These are phyloP conservation scores for Tulasnella sp. DNA, from an alignment of 768 basidiomycete genomes.

Conservation along the genomic window DNA sequence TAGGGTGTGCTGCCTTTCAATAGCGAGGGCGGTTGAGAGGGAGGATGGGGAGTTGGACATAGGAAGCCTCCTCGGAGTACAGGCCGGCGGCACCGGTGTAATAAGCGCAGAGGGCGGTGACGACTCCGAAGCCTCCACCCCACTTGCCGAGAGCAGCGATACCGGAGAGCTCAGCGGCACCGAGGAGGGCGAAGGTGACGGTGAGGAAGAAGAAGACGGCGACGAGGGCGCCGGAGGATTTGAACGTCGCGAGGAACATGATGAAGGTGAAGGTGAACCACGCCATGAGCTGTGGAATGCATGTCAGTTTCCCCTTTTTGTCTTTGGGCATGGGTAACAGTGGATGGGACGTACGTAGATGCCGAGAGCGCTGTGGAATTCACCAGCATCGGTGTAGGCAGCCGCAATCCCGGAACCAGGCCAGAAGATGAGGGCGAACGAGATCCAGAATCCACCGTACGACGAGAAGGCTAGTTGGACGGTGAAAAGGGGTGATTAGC, in stretches of 20 bases:
- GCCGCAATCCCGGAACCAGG: slow-evolving; percentile 53
- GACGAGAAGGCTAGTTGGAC: slow-evolving; percentile 55
- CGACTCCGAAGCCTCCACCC: slow-evolving; percentile 27
- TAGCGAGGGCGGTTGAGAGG: not conserved
- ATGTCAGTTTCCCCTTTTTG: too few relatives aligned
- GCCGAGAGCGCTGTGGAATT: slow-evolving; percentile 51
- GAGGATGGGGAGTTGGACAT: slow-evolving; percentile 5
- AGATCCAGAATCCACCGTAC: slow-evolving; percentile 85
- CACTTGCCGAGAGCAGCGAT: slow-evolving; percentile 22
- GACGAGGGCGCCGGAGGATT: slow-evolving; percentile 41
- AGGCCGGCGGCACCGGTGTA: slow-evolving; percentile 30
- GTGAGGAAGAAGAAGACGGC: slow-evolving; percentile 44
- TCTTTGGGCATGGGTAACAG: not conserved
- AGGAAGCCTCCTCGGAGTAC: slow-evolving; percentile 27
- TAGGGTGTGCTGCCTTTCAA: too few relatives aligned
- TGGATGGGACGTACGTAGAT: slow-evolving; percentile 34
- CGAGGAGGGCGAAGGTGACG: slow-evolving; percentile 42
- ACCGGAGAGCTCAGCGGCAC: slow-evolving; percentile 31
- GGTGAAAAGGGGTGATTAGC: not conserved
- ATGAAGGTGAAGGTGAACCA: slow-evolving; percentile 58
- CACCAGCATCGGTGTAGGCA: slow-evolving; percentile 36
- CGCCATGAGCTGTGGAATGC: slow-evolving; percentile 38
- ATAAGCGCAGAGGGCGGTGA: slow-evolving; percentile 28
- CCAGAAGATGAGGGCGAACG: slow-evolving; percentile 56
- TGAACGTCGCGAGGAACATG: slow-evolving; percentile 36